A percentile compares a stretch with the other conserved stretches of the same genome.
Evolutionary conservation across 257 asterid genomes (phyloP).

Genomic region (Oldenlandia corymbosa): DNA sequence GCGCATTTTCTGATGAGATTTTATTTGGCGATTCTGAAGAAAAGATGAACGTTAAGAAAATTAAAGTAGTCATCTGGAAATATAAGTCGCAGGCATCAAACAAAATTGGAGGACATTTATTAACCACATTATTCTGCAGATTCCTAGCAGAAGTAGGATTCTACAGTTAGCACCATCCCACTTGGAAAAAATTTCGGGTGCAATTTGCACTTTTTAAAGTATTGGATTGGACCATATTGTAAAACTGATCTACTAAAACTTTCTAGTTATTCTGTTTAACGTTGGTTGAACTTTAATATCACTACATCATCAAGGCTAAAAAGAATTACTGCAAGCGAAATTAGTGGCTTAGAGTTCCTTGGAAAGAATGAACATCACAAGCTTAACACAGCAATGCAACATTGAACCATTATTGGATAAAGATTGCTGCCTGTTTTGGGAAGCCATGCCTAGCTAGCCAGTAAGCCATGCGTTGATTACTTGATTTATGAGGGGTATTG

Average conservation of each 20-base stretch:
- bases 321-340: neutral
- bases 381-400: neutral
- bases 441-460: too few relatives aligned
- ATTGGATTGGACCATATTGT: neutral
- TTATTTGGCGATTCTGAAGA: conserved; percentile 47
- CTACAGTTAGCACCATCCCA: neutral
- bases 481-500: too few relatives aligned
- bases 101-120: neutral
- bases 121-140: neutral
- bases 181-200: neutral
- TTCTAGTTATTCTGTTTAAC: neutral
- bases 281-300: neutral
- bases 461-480: too few relatives aligned
- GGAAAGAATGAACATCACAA: neutral
- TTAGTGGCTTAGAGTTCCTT: neutral
- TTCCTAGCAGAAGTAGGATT: neutral
- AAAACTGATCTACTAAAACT: neutral
- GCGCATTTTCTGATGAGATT: conserved; percentile 32
- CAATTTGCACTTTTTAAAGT: neutral
- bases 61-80: neutral
- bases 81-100: neutral
- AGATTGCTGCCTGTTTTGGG: too few relatives aligned
- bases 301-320: neutral
- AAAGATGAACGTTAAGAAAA: conserved; percentile 4
- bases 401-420: neutral